These are phyloP conservation scores for Fusarium neocosmosporiellum DNA, from an alignment of 2,329 filamentous ascomycete species.

Conservation along the genomic window DNA sequence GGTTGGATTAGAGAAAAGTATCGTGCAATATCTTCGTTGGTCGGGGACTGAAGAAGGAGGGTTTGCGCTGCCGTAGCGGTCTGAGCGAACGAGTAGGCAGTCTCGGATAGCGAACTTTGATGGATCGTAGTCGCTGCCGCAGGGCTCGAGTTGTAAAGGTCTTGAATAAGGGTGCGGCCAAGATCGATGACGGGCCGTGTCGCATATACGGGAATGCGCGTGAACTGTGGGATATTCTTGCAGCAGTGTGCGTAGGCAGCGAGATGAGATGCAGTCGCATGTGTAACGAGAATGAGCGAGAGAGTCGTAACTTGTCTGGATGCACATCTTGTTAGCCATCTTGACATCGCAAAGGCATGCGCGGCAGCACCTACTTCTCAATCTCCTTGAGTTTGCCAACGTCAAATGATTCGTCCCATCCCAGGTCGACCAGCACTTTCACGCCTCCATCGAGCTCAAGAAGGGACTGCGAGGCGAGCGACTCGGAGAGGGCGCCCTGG, in stretches of 20 bases:
- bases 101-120: slow-evolving; percentile 75
- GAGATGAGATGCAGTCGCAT: slow-evolving; percentile 90
- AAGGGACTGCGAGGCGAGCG: slow-evolving; percentile 91
- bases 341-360: neutral
- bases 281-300: slow-evolving; percentile 92
- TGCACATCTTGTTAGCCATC: slow-evolving; percentile 33
- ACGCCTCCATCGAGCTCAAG: slow-evolving; percentile 96
- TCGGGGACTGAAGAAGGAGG: slow-evolving; percentile 76
- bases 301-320: slow-evolving; percentile 87
- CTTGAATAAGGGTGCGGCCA: slow-evolving; percentile 89
- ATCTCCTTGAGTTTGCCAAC: slow-evolving; percentile 84
- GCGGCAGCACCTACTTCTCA: slow-evolving; percentile 75
- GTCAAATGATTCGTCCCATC: slow-evolving; percentile 95
- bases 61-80: slow-evolving; percentile 62
- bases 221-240: slow-evolving; percentile 94
- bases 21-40: slow-evolving; percentile 86
- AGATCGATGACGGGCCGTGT: slow-evolving; percentile 94
- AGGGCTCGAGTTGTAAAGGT: slow-evolving; percentile 90
- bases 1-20: slow-evolving; percentile 94
- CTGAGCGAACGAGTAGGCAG: slow-evolving; percentile 64
- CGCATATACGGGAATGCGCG: slow-evolving; percentile 92
- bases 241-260: slow-evolving; percentile 96
- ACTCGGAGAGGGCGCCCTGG: slow-evolving; percentile 89
- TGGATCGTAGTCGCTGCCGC: slow-evolving; percentile 88
- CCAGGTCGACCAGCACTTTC: slow-evolving; percentile 93